phyloP scores from a whole-genome alignment of 805 yeast genomes.

The Wickerhamomyces alni region DNA sequence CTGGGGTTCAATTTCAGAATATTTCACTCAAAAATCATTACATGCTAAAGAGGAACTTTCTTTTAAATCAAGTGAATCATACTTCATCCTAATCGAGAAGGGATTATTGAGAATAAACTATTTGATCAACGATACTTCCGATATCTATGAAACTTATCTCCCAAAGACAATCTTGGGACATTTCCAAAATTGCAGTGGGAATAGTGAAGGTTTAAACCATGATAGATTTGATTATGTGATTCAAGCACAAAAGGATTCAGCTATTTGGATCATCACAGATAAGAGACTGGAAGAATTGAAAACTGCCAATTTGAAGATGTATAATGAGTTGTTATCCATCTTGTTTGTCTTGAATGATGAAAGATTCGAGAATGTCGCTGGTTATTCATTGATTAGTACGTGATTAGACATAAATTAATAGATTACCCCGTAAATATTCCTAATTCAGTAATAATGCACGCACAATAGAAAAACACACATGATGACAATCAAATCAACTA shows the following conservation, averaged over 20 bases:
- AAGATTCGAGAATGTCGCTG: constrained; percentile 68
- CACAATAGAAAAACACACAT: neutral
- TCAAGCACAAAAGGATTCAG: constrained; percentile 53
- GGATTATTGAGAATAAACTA: constrained; percentile 49
- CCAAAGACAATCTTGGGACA: constrained; percentile 54
- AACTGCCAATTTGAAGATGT: constrained; percentile 44
- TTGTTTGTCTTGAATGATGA: constrained; percentile 59
- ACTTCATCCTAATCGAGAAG: constrained; percentile 52
- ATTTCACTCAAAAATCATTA: constrained; percentile 44
- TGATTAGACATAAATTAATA: constrained; percentile 13
- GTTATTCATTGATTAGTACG: constrained; percentile 65
- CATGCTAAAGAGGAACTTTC: constrained; percentile 49
- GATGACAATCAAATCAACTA: neutral
- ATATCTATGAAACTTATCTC: constrained; percentile 39
- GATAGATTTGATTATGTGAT: constrained; percentile 40
- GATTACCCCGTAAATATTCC: no score
- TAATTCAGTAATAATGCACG: neutral
- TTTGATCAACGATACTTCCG: constrained; percentile 29
- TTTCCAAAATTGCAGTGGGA: constrained; percentile 20
- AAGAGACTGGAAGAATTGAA: constrained; percentile 40
- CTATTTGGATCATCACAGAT: constrained; percentile 61
- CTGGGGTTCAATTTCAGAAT: constrained; percentile 61
- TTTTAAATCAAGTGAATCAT: constrained; percentile 23
- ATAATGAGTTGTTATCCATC: constrained; percentile 57
- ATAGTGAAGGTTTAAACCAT: constrained; percentile 18